Evolutionary conservation across 768 basidiomycete genomes (phyloP).

Genomic region (Collybia nuda): DNA sequence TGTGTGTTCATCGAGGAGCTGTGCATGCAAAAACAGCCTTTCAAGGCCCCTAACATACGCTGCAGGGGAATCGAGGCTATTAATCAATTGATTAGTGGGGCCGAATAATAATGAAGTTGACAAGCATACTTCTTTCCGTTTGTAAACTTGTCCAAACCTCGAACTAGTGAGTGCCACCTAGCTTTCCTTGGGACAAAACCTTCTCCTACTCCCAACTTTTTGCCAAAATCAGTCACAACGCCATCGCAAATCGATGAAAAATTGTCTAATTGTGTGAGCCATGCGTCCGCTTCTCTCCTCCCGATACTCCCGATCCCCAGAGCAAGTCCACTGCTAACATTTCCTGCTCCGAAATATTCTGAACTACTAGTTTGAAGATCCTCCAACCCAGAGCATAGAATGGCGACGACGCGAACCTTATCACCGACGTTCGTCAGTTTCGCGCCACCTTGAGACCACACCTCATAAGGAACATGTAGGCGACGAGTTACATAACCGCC

Average conservation of each 20-base stretch:
- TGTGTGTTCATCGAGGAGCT: slow-evolving; percentile 87
- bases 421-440: slow-evolving; percentile 81
- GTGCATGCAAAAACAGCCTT: slow-evolving; percentile 69
- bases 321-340: slow-evolving; percentile 71
- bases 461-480: slow-evolving; percentile 84
- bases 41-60: slow-evolving; percentile 77
- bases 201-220: slow-evolving; percentile 87
- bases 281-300: slow-evolving; percentile 75
- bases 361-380: slow-evolving; percentile 72
- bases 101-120: slow-evolving; percentile 2
- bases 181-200: slow-evolving; percentile 83
- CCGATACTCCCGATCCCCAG: slow-evolving; percentile 77
- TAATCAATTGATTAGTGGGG: slow-evolving; percentile 14
- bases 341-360: slow-evolving; percentile 77
- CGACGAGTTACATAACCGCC: slow-evolving; percentile 90
- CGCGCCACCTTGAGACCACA: slow-evolving; percentile 90
- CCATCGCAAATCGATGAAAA: slow-evolving; percentile 78
- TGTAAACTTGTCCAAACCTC: slow-evolving; percentile 80
- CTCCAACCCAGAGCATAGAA: slow-evolving; percentile 76
- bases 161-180: slow-evolving; percentile 74
- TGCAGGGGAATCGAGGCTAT: slow-evolving; percentile 85
- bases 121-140: slow-evolving; percentile 80
- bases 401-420: slow-evolving; percentile 83
- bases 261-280: slow-evolving; percentile 78
- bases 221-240: slow-evolving; percentile 78